phyloP scores from a whole-genome alignment of 176 grass and related monocot genomes.

The Aegilops bicornis region DNA sequence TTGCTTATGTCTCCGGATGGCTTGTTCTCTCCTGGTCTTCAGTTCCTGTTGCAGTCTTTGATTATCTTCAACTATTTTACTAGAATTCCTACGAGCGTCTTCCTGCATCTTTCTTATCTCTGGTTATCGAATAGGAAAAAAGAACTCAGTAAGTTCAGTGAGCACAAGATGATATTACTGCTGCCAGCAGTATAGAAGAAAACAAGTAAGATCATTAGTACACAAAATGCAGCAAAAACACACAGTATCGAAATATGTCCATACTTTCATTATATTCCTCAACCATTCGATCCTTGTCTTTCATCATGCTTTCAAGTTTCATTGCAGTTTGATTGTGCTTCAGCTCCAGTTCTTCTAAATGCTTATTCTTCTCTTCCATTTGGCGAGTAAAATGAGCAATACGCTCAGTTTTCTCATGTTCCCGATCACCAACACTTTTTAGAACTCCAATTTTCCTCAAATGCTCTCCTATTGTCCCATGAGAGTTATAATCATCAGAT shows the following conservation, averaged over 20 bases:
- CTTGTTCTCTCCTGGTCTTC: constrained; percentile 19
- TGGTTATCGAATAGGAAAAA: constrained; percentile 27
- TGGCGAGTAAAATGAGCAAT: constrained; percentile 37
- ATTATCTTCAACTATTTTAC: constrained; percentile 30
- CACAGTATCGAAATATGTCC: neutral
- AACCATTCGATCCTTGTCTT: constrained; percentile 42
- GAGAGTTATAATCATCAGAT: constrained; percentile 43
- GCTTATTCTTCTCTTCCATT: constrained; percentile 43
- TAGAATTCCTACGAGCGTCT: neutral
- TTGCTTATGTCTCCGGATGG: constrained; percentile 16
- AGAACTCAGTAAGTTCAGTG: constrained; percentile 2
- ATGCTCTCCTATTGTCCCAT: constrained; percentile 45
- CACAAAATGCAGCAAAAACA: neutral
- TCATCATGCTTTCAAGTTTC: constrained; percentile 46
- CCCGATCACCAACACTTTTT: constrained; percentile 43
- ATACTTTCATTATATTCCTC: constrained; percentile 53
- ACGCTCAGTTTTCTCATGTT: constrained; percentile 34
- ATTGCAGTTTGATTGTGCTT: constrained; percentile 40
- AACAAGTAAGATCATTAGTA: neutral
- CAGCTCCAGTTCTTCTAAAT: constrained; percentile 16
- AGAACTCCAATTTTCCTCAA: constrained; percentile 51
- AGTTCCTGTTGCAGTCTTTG: constrained; percentile 15
- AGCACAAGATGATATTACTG: neutral
- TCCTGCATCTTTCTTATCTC: constrained; percentile 40
- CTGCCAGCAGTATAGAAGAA: neutral